Evolutionary conservation across 805 yeast genomes (phyloP), one percentile per base, ranked within the genome.

Genomic region (Schwanniomyces polymorphus): DNA sequence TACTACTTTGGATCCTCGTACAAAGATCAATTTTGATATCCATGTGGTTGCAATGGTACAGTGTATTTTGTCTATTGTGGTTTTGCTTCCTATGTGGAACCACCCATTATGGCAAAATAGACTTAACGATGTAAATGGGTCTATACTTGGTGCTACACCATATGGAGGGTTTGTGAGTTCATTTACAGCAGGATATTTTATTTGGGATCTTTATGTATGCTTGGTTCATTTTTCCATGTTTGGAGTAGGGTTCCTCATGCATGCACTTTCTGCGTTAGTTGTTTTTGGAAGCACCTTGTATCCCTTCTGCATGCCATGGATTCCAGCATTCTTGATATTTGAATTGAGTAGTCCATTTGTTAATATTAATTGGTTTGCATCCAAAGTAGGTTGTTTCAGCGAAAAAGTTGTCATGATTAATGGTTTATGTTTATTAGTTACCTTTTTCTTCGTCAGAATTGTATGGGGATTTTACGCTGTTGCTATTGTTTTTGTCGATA

Each of bases 261-360:
- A 94, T 62, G 98, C 95, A 0, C 55, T 81, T 35, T 91, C 91
- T 0, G 90, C 98, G 0, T 65, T 90, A 45, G 79, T 79, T 57
- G 96, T 89, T 34, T 88, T 91, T 61, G 58, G 68, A 1, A 66
- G 80, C 44, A 75, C 89, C 1, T 74, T 87, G 49, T 63, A 74
- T 27, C 97, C 97, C 3, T 88, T 84, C 65, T 81, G 89, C 61
- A 82, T 85, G 65, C 86, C 91, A 43, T 86, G 87, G 82, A 79
- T 88, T 25, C 92, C 96, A 1, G 82, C 85, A 17, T 94, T 91
- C 63, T 75, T 94, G 57, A 63, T 88, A 42, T 94, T 87, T 66
- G 99, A 94, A 68, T 77, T 88, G 35, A 86, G 96, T 41, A 88
- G 97, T 1, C 98, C 98, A 7, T 94, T 94, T 68, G 97, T 94